Evolutionary conservation across 371 early-diverging fungal genomes (phyloP), one percentile per base, ranked within the genome.

Genomic region (Apophysomyces sp.): DNA sequence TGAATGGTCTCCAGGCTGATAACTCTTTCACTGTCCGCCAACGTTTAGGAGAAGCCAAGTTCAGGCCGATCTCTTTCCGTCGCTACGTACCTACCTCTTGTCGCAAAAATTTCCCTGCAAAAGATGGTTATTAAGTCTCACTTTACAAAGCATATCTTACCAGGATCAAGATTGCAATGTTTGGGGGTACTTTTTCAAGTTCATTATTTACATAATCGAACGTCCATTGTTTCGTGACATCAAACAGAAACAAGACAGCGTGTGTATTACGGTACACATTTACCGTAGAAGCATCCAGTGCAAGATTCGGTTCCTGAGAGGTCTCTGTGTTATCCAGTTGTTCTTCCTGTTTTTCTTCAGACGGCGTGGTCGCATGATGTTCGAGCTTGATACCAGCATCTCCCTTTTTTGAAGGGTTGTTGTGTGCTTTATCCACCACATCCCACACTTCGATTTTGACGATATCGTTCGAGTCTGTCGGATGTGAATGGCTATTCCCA

Each of bases 401-500:
- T 28, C 58, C 36, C 4, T 54, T 67, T 26, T 60, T 36, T 1
- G 57, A 52, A 12, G 44, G 49, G 12, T 75, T 75, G 41, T 78
- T 81, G 37, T 76, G 70, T 8, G 76, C 86, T 24, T 83, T 84
- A 64, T 88, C 88, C 2, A 88, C 86, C 0, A 88, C 86, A 71
- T 88, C 88, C 88, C 88, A 88, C 16, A 88, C 70, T 58, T 88
- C 88, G 44, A 88, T 81, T 63, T 88, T 88, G 55, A 88, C 85
- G 27, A 88, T 77, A 67, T 86, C 86, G 61, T 73, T 80, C 21
- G 83, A 76, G 15, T 80, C 85, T 83, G 39, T 52, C 13, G 15
- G 21, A 49, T 13, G 36, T 29, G 12, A 18, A 24, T 16, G 15
- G 18, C 7, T 41, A 9, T 49, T 29, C 18, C 21, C 7, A 16